These are phyloP conservation scores for Tetrastigma voinierianum DNA, from an alignment of 164 flowering plant species.

Conservation along the genomic window DNA sequence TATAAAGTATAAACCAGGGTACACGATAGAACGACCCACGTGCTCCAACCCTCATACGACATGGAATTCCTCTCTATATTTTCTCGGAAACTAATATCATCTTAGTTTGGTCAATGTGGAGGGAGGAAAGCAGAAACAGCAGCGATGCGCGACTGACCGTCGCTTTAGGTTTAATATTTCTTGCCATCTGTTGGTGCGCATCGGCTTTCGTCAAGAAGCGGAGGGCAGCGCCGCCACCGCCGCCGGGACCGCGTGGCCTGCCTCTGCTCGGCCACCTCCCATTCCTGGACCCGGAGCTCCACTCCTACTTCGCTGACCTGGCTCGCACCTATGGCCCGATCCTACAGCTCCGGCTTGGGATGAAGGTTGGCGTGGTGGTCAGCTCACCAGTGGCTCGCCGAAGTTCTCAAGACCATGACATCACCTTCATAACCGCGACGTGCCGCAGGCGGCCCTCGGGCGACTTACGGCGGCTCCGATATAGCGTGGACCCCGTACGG, in stretches of 20 bases:
- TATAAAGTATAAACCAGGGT: no score
- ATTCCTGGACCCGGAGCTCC: constrained; percentile 29
- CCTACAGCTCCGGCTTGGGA: constrained; percentile 25
- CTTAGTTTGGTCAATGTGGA: background rate
- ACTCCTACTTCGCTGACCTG: constrained; percentile 23
- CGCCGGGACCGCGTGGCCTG: constrained; percentile 26
- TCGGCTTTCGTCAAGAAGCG: background rate
- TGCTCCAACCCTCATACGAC: background rate
- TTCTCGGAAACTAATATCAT: background rate
- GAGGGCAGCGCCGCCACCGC: background rate
- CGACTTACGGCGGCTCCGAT: constrained; percentile 26
- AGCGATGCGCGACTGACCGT: background rate
- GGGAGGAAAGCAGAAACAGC: background rate
- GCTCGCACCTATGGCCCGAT: constrained; percentile 28
- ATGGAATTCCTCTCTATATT: background rate
- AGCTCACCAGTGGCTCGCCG: constrained; percentile 20
- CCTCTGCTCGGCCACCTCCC: constrained; percentile 32
- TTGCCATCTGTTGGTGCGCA: no score
- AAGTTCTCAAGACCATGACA: constrained; percentile 30
- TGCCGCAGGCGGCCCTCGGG: constrained; percentile 3
- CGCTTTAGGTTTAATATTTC: no score
- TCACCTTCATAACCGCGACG: constrained; percentile 31
- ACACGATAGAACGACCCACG: no score
- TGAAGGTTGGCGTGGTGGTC: constrained; percentile 21
- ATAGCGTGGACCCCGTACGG: constrained; percentile 23